phyloP scores from a whole-genome alignment of 371 early-diverging fungal genomes.

The Mortierella sp. region DNA sequence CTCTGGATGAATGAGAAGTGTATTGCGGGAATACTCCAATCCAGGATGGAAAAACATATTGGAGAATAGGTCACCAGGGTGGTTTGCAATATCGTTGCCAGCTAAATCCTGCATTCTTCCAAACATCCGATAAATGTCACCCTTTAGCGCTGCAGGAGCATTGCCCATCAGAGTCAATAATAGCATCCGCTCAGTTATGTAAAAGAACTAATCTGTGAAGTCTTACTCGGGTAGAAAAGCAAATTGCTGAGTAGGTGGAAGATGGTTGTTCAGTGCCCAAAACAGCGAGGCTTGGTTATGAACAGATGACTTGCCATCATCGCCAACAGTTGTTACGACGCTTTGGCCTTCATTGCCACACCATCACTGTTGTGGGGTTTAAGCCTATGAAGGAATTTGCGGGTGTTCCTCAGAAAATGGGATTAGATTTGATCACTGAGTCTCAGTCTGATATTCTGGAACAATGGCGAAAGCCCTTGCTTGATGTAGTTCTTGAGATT shows the following conservation, averaged over 20 bases:
- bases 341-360: background rate
- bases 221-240: background rate
- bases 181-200: background rate
- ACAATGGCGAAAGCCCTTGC: background rate
- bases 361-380: background rate
- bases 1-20: background rate
- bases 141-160: background rate
- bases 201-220: background rate
- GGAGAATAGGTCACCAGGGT: background rate
- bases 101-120: background rate
- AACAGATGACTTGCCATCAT: background rate
- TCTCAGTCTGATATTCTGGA: conserved; percentile 1
- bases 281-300: background rate
- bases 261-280: background rate
- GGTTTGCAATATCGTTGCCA: background rate
- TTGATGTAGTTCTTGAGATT: background rate
- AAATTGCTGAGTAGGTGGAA: background rate
- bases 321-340: background rate
- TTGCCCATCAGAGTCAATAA: background rate
- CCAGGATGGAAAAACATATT: background rate
- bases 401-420: background rate
- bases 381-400: background rate
- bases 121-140: background rate
- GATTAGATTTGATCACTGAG: background rate
- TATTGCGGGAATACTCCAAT: background rate